These are phyloP conservation scores for Trifolium pratense DNA, from an alignment of 306 rosid species.

Conservation along the genomic window DNA sequence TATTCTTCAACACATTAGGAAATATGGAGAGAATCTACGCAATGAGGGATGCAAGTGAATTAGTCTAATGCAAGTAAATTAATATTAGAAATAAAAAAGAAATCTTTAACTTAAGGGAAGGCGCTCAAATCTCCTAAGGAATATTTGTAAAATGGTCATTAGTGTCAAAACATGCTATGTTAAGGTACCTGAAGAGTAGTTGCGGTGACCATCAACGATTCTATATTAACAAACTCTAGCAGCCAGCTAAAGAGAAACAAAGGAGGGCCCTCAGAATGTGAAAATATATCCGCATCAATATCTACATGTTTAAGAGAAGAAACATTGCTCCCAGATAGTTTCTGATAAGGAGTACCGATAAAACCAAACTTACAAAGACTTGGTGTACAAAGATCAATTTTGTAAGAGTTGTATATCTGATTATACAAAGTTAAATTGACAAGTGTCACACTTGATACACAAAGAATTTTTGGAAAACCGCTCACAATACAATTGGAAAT, in stretches of 20 bases:
- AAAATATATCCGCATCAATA: not conserved
- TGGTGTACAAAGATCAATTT: conserved; percentile 22
- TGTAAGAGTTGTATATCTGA: not conserved
- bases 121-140: too few species aligned
- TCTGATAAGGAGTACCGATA: not conserved
- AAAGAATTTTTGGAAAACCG: not conserved
- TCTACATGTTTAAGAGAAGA: conserved; percentile 25
- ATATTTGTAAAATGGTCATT: too few species aligned
- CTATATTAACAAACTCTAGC: conserved; percentile 1
- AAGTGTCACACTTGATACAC: conserved; percentile 5
- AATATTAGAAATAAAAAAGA: not conserved
- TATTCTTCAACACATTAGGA: not conserved
- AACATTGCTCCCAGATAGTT: conserved; percentile 7
- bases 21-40: not conserved
- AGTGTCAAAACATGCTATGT: not conserved
- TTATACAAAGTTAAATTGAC: conserved; percentile 3
- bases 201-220: conserved; percentile 9
- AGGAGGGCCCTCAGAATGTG: not conserved
- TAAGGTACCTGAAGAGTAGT: conserved; percentile 37
- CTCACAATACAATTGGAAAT: not conserved
- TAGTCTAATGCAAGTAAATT: not conserved
- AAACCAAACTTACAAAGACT: conserved; percentile 1
- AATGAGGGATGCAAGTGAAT: not conserved
- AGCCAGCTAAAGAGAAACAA: conserved; percentile 5
- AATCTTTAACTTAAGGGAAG: too few species aligned